Conservation (phyloP, 2,329 filamentous ascomycete species). For the Xylaria sp. region DNA sequence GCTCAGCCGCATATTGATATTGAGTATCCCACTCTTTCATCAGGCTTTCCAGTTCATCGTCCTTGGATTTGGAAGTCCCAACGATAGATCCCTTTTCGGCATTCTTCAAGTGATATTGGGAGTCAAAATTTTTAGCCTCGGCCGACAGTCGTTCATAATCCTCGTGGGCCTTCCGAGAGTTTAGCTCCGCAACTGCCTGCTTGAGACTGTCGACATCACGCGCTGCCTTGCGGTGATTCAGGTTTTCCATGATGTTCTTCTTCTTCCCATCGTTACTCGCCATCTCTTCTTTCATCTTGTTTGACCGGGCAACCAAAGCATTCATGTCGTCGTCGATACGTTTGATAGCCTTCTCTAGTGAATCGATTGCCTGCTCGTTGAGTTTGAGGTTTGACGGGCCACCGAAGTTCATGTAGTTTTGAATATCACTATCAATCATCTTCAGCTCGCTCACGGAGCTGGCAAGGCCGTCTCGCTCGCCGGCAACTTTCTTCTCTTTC, state of each 20-base stretch:
- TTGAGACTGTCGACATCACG: conserved; percentile 74
- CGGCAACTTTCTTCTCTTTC: conserved; percentile 76
- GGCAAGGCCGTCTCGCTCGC: conserved; percentile 75
- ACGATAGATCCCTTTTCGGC: conserved; percentile 79
- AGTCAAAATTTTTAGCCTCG: conserved; percentile 75
- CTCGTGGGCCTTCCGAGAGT: conserved; percentile 81
- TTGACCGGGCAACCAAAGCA: conserved; percentile 74
- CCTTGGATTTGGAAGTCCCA: conserved; percentile 84
- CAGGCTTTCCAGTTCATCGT: conserved; percentile 79
- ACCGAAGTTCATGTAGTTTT: conserved; percentile 78
- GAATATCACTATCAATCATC: conserved; percentile 79
- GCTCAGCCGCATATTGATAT: conserved; percentile 81
- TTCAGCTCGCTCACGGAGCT: conserved; percentile 81
- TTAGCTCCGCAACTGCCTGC: conserved; percentile 76
- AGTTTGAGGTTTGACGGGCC: conserved; percentile 76
- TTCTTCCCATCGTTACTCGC: conserved; percentile 84
- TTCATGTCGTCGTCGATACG: conserved; percentile 74
- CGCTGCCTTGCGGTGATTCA: conserved; percentile 82
- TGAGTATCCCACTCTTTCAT: conserved; percentile 84
- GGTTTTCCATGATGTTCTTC: conserved; percentile 87
- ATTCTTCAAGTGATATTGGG: conserved; percentile 73
- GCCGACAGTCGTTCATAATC: conserved; percentile 79
- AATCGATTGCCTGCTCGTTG: conserved; percentile 75
- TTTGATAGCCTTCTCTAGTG: conserved; percentile 72
- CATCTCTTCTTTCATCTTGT: conserved; percentile 80